phyloP scores from a whole-genome alignment of 2,329 filamentous ascomycete species.

The Leptosphaerulina australis region DNA sequence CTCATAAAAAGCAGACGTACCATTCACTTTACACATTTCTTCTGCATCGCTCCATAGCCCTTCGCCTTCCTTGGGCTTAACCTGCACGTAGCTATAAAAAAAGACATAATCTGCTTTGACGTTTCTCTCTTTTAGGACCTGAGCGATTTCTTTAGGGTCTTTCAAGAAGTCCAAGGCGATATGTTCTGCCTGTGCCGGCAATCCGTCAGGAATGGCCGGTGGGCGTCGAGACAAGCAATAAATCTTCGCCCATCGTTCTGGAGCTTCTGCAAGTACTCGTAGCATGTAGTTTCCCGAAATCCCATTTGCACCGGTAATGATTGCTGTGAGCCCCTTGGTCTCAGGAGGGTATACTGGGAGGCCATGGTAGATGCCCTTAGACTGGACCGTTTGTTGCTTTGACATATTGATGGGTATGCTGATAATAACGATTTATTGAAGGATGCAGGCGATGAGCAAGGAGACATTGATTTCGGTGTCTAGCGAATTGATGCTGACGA shows the following conservation, averaged over 20 bases:
- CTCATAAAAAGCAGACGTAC: constrained; percentile 16
- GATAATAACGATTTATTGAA: too few relatives aligned
- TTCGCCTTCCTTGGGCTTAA: constrained; percentile 52
- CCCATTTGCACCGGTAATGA: constrained; percentile 62
- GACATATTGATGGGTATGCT: constrained; percentile 21
- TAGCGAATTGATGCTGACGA: too few relatives aligned
- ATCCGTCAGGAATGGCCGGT: constrained; percentile 48
- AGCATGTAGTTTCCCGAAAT: constrained; percentile 61
- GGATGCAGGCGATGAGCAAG: too few relatives aligned
- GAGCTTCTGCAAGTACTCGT: constrained; percentile 54
- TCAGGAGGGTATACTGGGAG: constrained; percentile 54
- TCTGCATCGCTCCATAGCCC: constrained; percentile 59
- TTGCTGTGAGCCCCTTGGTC: constrained; percentile 55
- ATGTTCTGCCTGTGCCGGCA: constrained; percentile 51
- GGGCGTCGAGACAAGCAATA: constrained; percentile 57
- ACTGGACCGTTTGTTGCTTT: constrained; percentile 33
- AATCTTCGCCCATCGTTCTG: constrained; percentile 59
- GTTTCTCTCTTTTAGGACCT: constrained; percentile 40
- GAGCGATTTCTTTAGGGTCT: constrained; percentile 46
- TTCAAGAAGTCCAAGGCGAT: constrained; percentile 52
- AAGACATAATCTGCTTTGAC: constrained; percentile 56
- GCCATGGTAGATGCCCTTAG: constrained; percentile 57
- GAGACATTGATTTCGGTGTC: too few relatives aligned
- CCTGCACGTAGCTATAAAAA: constrained; percentile 63
- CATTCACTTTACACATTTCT: constrained; percentile 57